A percentile compares a stretch with the other conserved stretches of the same genome.
Conservation (phyloP, 805 yeast species). For the Candida krabiensis region DNA sequence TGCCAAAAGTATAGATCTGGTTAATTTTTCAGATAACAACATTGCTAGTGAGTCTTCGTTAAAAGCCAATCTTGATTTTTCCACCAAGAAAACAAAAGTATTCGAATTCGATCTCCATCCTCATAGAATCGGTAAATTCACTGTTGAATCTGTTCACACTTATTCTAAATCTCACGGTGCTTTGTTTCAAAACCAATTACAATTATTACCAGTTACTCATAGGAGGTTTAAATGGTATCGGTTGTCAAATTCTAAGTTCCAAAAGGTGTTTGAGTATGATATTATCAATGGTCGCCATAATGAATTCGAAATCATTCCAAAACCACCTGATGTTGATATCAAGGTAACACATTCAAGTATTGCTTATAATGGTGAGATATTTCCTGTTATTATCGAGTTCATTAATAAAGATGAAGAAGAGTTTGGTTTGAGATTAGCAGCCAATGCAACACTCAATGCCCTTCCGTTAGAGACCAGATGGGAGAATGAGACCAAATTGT, state of each 20-base stretch:
- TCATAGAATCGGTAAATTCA: constrained; percentile 25
- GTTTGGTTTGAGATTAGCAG: constrained; percentile 30
- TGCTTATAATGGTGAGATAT: constrained; percentile 34
- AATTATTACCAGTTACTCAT: constrained; percentile 1
- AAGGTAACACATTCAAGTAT: constrained; percentile 23
- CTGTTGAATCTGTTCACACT: constrained; percentile 19
- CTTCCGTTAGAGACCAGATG: constrained; percentile 18
- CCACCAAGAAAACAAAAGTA: constrained; percentile 11
- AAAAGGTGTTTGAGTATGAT: constrained; percentile 15
- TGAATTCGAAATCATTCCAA: constrained; percentile 37
- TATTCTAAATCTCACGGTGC: constrained; percentile 12
- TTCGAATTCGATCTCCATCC: constrained; percentile 23
- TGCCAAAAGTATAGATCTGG: background rate
- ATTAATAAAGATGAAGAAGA: constrained; percentile 32
- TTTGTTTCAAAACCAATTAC: constrained; percentile 16
- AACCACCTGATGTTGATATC: constrained; percentile 36
- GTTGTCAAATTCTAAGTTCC: constrained; percentile 10
- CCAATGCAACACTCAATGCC: constrained; percentile 12
- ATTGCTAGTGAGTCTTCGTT: constrained; percentile 8
- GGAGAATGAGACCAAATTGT: constrained; percentile 13
- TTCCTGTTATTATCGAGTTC: constrained; percentile 26
- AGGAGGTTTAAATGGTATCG: constrained; percentile 18
- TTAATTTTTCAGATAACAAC: constrained; percentile 4
- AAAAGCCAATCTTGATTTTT: constrained; percentile 19
- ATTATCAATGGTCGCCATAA: constrained; percentile 13